These are phyloP conservation scores for Cryphonectria naterciae DNA, from an alignment of 2,329 filamentous ascomycete genomes.

Conservation along the genomic window DNA sequence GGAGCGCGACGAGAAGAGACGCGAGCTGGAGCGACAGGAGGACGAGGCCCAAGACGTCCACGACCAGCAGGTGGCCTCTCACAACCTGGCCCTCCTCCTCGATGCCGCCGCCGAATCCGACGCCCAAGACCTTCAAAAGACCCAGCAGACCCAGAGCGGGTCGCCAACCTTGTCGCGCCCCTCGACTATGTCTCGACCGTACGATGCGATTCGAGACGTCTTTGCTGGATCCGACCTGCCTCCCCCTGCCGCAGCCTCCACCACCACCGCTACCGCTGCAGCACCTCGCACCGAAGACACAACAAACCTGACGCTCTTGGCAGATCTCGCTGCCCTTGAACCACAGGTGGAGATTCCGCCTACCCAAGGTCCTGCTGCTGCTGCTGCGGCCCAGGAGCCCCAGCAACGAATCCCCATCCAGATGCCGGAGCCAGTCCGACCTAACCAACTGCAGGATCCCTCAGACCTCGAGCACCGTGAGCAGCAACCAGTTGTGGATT, in stretches of 20 bases:
- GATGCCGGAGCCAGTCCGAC: slow-evolving; percentile 29
- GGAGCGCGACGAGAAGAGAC: slow-evolving; percentile 30
- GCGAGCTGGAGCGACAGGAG: slow-evolving; percentile 32
- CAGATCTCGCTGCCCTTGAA: slow-evolving; percentile 17
- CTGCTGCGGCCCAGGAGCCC: slow-evolving; percentile 6
- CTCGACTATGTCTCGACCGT: slow-evolving; percentile 42
- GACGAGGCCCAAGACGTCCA: slow-evolving; percentile 30
- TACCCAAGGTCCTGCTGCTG: slow-evolving; percentile 9
- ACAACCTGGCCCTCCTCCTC: slow-evolving; percentile 32
- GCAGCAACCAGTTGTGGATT: slow-evolving; percentile 10
- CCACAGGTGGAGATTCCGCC: not conserved
- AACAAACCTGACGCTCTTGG: slow-evolving; percentile 17
- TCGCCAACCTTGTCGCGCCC: slow-evolving; percentile 26
- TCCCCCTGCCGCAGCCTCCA: slow-evolving; percentile 26
- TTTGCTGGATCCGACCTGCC: slow-evolving; percentile 42
- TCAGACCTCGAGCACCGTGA: slow-evolving; percentile 25
- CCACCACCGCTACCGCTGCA: slow-evolving; percentile 18
- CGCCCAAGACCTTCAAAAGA: slow-evolving; percentile 24
- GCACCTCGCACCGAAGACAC: slow-evolving; percentile 19
- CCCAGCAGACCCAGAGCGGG: slow-evolving; percentile 21
- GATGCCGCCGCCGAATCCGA: slow-evolving; percentile 29
- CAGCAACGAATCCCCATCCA: slow-evolving; percentile 24
- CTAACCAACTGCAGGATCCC: slow-evolving; percentile 25
- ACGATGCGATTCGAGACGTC: slow-evolving; percentile 50
- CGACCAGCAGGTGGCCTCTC: slow-evolving; percentile 20